Percentiles rank a stretch among this genome's conserved stretches.
phyloP scores from a whole-genome alignment of 1,284 basidiomycete genomes.

The Sporisorium scitamineum region DNA sequence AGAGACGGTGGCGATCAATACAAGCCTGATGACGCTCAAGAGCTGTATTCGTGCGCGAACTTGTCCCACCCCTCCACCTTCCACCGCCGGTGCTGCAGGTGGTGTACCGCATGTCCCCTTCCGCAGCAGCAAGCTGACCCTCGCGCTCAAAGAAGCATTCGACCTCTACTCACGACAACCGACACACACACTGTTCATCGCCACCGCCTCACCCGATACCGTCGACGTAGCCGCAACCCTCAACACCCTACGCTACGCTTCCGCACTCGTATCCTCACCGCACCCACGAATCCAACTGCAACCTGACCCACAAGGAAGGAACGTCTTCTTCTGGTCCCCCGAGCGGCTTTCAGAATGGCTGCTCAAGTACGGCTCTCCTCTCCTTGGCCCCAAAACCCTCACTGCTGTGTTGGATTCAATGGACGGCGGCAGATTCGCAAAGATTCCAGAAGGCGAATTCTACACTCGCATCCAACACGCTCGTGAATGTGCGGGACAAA shows the following conservation, averaged over 20 bases:
- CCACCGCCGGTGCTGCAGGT: neutral
- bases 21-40: conserved; percentile 39
- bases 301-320: conserved; percentile 16
- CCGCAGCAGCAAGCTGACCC: conserved; percentile 32
- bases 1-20: conserved; percentile 41
- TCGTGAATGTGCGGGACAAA: neutral
- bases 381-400: neutral
- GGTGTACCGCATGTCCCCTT: conserved; percentile 33
- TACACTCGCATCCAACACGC: neutral
- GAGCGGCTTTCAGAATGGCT: conserved; percentile 12
- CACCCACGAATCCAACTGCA: conserved; percentile 10
- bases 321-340: conserved; percentile 32
- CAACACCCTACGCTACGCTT: conserved; percentile 34
- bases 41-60: conserved; percentile 29
- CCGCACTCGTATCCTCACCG: conserved; percentile 9
- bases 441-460: conserved; percentile 25
- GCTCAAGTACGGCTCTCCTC: conserved; percentile 9
- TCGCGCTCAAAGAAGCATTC: conserved; percentile 43
- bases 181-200: conserved; percentile 36
- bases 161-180: conserved; percentile 36
- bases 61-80: neutral
- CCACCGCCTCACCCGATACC: conserved; percentile 17
- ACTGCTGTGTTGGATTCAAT: neutral
- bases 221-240: conserved; percentile 22
- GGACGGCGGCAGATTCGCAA: conserved; percentile 17